Conservation (phyloP, 75 land plant genomes). For the Pseudotsuga menziesii region DNA sequence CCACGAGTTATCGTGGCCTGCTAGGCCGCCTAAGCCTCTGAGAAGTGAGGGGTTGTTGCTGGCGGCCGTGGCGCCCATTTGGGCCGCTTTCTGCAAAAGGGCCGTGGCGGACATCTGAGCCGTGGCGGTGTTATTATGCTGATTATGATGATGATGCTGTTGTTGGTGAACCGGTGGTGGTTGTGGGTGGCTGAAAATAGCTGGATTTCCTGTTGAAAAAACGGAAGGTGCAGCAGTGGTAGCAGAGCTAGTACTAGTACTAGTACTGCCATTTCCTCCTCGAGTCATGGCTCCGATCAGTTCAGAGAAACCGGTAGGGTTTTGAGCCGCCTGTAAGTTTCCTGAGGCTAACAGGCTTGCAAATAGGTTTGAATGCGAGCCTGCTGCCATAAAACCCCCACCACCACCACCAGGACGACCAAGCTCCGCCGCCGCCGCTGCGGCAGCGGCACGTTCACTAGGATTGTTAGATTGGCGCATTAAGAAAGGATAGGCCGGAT, state of each 20-base stretch:
- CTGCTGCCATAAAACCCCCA: slow-evolving; percentile 15
- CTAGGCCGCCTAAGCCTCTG: slow-evolving; percentile 39
- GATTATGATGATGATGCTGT: slow-evolving; percentile 20
- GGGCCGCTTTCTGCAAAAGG: slow-evolving; percentile 75
- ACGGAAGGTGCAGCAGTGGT: slow-evolving; percentile 15
- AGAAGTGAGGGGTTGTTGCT: slow-evolving; percentile 40
- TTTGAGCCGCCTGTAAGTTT: slow-evolving; percentile 16
- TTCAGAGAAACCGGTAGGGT: slow-evolving; percentile 27
- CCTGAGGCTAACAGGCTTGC: slow-evolving; percentile 49
- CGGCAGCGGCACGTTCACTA: not conserved
- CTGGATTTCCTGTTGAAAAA: not conserved
- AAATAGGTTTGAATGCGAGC: slow-evolving; percentile 20
- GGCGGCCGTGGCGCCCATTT: slow-evolving; percentile 67
- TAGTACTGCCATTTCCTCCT: slow-evolving; percentile 6
- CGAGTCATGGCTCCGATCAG: slow-evolving; percentile 24
- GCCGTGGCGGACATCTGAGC: slow-evolving; percentile 86
- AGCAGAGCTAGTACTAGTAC: not conserved
- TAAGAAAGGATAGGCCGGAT: slow-evolving; percentile 1
- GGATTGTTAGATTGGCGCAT: not conserved
- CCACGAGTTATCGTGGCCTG: not conserved
- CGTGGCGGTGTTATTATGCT: not conserved
- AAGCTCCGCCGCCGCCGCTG: not conserved
- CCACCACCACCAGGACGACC: slow-evolving; percentile 18
- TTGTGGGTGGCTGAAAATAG: slow-evolving; percentile 20
- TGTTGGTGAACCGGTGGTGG: slow-evolving; percentile 21